phyloP scores from a whole-genome alignment of 768 basidiomycete species.

The Imleria badia region DNA sequence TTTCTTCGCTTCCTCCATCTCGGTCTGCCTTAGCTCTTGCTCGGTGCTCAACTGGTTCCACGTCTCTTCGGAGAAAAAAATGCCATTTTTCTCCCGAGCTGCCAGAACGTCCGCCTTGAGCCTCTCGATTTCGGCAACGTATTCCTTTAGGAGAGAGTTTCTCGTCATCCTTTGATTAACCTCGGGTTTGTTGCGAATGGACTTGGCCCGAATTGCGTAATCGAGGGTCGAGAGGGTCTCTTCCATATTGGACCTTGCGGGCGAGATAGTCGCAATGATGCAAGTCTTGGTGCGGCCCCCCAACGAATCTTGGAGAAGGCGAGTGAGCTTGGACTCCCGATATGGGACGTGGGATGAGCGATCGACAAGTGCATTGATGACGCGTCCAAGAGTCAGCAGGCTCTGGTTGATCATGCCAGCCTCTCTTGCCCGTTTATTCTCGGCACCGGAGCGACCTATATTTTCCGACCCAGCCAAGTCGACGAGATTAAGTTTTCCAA shows the following conservation, averaged over 20 bases:
- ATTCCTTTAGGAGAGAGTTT: slow-evolving; percentile 90
- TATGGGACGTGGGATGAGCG: slow-evolving; percentile 92
- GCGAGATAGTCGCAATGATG: slow-evolving; percentile 95
- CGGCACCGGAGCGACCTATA: slow-evolving; percentile 93
- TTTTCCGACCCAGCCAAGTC: slow-evolving; percentile 98
- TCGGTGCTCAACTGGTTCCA: slow-evolving; percentile 83
- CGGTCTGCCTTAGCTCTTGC: slow-evolving; percentile 73
- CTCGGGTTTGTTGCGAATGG: slow-evolving; percentile 94
- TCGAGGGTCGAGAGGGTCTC: slow-evolving; percentile 97
- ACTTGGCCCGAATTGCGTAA: slow-evolving; percentile 93
- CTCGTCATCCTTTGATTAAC: slow-evolving; percentile 93
- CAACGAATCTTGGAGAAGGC: slow-evolving; percentile 97
- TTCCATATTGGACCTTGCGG: slow-evolving; percentile 90
- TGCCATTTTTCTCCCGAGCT: slow-evolving; percentile 93
- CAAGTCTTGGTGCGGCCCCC: slow-evolving; percentile 97
- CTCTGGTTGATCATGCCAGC: slow-evolving; percentile 99
- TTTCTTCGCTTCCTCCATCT: slow-evolving; percentile 79
- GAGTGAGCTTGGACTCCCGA: slow-evolving; percentile 96
- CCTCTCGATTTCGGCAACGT: slow-evolving; percentile 89
- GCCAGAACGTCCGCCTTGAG: slow-evolving; percentile 89
- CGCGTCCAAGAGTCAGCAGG: slow-evolving; percentile 91
- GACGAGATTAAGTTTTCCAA: slow-evolving; percentile 96
- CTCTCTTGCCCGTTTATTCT: slow-evolving; percentile 91
- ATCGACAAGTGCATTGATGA: slow-evolving; percentile 95
- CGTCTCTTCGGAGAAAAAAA: slow-evolving; percentile 88